phyloP scores from a whole-genome alignment of 805 yeast species.

The Candida anglica region DNA sequence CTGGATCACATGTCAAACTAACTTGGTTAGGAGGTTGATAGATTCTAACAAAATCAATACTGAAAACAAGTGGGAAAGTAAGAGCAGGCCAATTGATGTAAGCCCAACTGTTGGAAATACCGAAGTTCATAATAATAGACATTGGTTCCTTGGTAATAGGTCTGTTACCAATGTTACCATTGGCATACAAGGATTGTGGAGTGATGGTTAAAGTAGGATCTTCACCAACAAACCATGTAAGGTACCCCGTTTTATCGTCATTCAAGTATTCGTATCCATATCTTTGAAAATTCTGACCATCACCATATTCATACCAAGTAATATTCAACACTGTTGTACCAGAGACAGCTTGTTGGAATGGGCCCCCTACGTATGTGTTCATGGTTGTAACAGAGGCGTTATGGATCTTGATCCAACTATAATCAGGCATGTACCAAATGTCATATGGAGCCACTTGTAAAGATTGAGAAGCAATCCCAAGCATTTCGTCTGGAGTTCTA shows the following conservation, averaged over 20 bases:
- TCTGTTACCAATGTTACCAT: conserved; percentile 84
- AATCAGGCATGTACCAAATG: conserved; percentile 90
- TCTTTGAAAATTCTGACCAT: conserved; percentile 55
- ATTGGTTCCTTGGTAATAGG: conserved; percentile 82
- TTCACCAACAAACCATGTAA: conserved; percentile 77
- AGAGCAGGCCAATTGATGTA: conserved; percentile 83
- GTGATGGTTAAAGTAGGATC: conserved; percentile 69
- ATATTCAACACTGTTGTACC: conserved; percentile 72
- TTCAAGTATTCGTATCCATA: conserved; percentile 75
- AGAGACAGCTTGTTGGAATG: conserved; percentile 87
- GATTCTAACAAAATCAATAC: conserved; percentile 77
- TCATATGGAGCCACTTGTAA: conserved; percentile 92
- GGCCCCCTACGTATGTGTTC: conserved; percentile 90
- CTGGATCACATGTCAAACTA: conserved; percentile 76
- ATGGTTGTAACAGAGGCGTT: conserved; percentile 67
- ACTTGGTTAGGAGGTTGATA: conserved; percentile 69
- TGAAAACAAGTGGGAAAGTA: conserved; percentile 69
- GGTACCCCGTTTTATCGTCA: conserved; percentile 65
- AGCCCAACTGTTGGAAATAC: conserved; percentile 86
- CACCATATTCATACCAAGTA: conserved; percentile 74
- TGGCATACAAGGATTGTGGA: conserved; percentile 73
- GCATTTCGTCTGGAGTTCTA: conserved; percentile 48
- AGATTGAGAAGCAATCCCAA: conserved; percentile 83
- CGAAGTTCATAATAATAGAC: conserved; percentile 80
- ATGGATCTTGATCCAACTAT: conserved; percentile 67